phyloP scores from a whole-genome alignment of 2,329 filamentous ascomycete genomes.

The Fusarium lateritium region DNA sequence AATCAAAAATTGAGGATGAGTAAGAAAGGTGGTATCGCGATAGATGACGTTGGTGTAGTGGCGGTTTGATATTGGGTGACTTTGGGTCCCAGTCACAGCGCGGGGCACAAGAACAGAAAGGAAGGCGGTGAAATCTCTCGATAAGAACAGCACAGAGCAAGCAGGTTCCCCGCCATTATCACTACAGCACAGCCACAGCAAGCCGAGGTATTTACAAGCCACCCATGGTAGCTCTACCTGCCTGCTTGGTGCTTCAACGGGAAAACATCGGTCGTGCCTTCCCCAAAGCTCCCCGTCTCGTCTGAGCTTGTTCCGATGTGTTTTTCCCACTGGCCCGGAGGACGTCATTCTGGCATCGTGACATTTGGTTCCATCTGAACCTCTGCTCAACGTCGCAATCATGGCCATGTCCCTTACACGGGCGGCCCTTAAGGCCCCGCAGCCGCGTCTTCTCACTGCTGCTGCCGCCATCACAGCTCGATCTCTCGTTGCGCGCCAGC shows the following conservation, averaged over 20 bases:
- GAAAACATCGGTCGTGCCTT: slow-evolving; percentile 30
- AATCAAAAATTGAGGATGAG: slow-evolving; percentile 6
- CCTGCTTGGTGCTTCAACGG: slow-evolving; percentile 26
- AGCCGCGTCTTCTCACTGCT: slow-evolving; percentile 42
- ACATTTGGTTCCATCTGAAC: slow-evolving; percentile 26
- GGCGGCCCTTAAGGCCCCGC: slow-evolving; percentile 49
- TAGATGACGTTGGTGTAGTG: slow-evolving; percentile 41
- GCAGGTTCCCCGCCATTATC: slow-evolving; percentile 30
- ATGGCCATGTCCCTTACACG: slow-evolving; percentile 53
- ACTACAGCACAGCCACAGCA: slow-evolving; percentile 21
- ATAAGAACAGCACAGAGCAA: slow-evolving; percentile 5
- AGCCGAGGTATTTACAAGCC: slow-evolving; percentile 24
- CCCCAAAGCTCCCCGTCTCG: slow-evolving; percentile 11
- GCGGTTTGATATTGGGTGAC: slow-evolving; percentile 38
- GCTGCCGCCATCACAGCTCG: slow-evolving; percentile 35
- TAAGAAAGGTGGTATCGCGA: slow-evolving; percentile 20
- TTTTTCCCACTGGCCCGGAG: slow-evolving; percentile 44
- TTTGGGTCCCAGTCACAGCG: slow-evolving; percentile 37
- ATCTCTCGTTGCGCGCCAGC: slow-evolving; percentile 43
- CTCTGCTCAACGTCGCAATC: slow-evolving; percentile 21
- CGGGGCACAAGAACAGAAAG: slow-evolving; percentile 38
- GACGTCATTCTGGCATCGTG: slow-evolving; percentile 46
- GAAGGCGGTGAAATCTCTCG: slow-evolving; percentile 35
- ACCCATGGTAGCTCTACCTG: slow-evolving; percentile 26
- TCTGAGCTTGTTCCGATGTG: slow-evolving; percentile 26